A percentile compares a stretch with the other conserved stretches of the same genome.
Conservation (phyloP, 768 basidiomycete genomes). For the Amanita inopinata region DNA sequence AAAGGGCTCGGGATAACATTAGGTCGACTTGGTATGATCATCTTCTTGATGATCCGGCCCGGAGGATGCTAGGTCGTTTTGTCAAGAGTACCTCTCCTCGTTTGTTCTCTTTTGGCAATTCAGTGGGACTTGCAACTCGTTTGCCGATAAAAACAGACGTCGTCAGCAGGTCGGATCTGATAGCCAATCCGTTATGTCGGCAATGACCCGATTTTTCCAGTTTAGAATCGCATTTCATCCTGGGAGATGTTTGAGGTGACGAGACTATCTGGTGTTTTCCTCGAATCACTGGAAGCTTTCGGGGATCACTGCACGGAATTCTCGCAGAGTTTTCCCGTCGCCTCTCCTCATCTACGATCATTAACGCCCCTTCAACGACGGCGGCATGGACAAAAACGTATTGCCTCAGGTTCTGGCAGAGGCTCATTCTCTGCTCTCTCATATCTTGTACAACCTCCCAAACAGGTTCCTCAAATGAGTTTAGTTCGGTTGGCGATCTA, state of each 20-base stretch:
- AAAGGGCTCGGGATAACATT: background rate
- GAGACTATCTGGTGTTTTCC: background rate
- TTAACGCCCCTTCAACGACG: constrained; percentile 70
- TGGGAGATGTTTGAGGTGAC: background rate
- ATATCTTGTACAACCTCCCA: constrained; percentile 83
- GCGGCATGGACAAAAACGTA: constrained; percentile 91
- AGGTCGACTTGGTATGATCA: constrained; percentile 7
- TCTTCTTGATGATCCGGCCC: constrained; percentile 19
- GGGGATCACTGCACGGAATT: too few species aligned
- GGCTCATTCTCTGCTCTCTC: constrained; percentile 92
- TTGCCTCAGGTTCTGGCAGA: constrained; percentile 90
- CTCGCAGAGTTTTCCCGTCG: constrained; percentile 18
- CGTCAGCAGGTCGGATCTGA: constrained; percentile 10
- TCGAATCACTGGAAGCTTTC: background rate
- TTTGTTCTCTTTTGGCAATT: constrained; percentile 51
- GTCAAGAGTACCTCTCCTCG: constrained; percentile 44
- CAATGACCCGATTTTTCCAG: constrained; percentile 3
- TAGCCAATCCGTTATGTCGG: constrained; percentile 1
- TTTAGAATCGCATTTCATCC: background rate
- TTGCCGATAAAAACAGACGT: constrained; percentile 41
- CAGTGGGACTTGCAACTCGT: constrained; percentile 63
- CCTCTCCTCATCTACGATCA: constrained; percentile 66
- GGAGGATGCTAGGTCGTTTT: constrained; percentile 62
- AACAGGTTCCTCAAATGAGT: constrained; percentile 66
- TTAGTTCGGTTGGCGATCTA: constrained; percentile 48